Evolutionary conservation across 495 filamentous ascomycete species (phyloP).

Genomic region (Letharia columbiana): DNA sequence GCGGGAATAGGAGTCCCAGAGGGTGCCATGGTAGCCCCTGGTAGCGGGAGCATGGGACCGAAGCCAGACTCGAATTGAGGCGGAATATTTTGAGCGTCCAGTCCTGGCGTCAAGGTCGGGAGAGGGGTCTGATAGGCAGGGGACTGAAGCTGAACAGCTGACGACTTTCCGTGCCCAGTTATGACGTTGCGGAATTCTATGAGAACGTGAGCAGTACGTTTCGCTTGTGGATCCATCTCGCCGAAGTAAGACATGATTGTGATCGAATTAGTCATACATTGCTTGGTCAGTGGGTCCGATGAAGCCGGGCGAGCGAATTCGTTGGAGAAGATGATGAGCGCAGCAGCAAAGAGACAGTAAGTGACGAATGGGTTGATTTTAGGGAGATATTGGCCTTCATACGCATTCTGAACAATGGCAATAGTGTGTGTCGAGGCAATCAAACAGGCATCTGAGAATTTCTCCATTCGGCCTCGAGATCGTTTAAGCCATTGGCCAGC

Average conservation of each 20-base stretch:
- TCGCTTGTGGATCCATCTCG: slow-evolving; percentile 55
- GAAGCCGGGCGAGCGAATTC: slow-evolving; percentile 56
- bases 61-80: slow-evolving; percentile 20
- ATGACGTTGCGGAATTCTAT: slow-evolving; percentile 52
- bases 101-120: neutral
- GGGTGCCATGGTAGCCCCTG: slow-evolving; percentile 24
- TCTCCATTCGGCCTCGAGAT: slow-evolving; percentile 44
- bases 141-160: slow-evolving; percentile 34
- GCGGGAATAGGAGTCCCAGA: slow-evolving; percentile 18
- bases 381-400: slow-evolving; percentile 52
- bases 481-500: slow-evolving; percentile 24
- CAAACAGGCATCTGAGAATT: slow-evolving; percentile 63
- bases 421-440: slow-evolving; percentile 61
- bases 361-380: slow-evolving; percentile 61
- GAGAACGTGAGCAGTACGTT: slow-evolving; percentile 55
- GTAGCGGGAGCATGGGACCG: slow-evolving; percentile 22
- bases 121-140: slow-evolving; percentile 1
- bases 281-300: slow-evolving; percentile 44
- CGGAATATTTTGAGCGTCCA: slow-evolving; percentile 9
- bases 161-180: slow-evolving; percentile 35
- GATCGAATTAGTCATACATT: slow-evolving; percentile 50
- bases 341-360: slow-evolving; percentile 66
- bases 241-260: slow-evolving; percentile 53
- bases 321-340: slow-evolving; percentile 58
- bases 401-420: slow-evolving; percentile 49